Percentiles rank a stretch among this genome's conserved stretches.
These are phyloP conservation scores for Ophiostoma sp. DNA, from an alignment of 2,329 filamentous ascomycete genomes.

Conservation along the genomic window DNA sequence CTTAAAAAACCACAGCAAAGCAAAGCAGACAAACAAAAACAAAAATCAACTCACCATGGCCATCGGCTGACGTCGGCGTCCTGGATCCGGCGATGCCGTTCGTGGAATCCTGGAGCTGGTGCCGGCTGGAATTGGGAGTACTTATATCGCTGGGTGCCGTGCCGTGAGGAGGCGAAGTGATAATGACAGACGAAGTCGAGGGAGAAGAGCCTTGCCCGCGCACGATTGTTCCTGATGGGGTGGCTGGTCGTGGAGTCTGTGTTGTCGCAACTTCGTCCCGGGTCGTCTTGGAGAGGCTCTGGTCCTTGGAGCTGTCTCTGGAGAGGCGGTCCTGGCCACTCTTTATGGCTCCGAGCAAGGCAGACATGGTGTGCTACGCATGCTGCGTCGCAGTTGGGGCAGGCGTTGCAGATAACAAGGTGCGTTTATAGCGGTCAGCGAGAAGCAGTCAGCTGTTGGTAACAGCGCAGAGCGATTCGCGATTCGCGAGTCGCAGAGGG, in stretches of 20 bases:
- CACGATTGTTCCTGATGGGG: background rate
- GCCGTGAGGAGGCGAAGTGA: background rate
- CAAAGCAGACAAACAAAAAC: background rate
- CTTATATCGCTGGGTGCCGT: background rate
- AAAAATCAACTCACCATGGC: conserved; percentile 14
- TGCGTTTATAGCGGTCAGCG: background rate
- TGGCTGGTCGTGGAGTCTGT: background rate
- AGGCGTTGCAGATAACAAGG: background rate
- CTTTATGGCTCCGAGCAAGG: conserved; percentile 25
- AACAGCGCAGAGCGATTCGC: conserved; percentile 7
- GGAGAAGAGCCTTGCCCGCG: conserved; percentile 1
- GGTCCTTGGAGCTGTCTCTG: conserved; percentile 7
- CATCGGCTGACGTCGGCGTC: conserved; percentile 22
- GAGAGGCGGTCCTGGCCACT: conserved; percentile 23
- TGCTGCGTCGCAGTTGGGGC: background rate
- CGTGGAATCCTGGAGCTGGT: conserved; percentile 7
- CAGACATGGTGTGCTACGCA: conserved; percentile 24
- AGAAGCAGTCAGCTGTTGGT: background rate
- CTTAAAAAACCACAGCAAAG: background rate
- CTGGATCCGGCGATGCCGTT: conserved; percentile 11
- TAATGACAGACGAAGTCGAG: background rate
- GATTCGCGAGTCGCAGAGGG: background rate
- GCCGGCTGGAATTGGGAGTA: conserved; percentile 2
- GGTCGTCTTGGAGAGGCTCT: conserved; percentile 8
- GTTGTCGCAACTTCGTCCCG: background rate